A percentile compares a stretch with the other conserved stretches of the same genome.
Conservation (phyloP, 169 alveolate genomes). For the Babesia ovata region DNA sequence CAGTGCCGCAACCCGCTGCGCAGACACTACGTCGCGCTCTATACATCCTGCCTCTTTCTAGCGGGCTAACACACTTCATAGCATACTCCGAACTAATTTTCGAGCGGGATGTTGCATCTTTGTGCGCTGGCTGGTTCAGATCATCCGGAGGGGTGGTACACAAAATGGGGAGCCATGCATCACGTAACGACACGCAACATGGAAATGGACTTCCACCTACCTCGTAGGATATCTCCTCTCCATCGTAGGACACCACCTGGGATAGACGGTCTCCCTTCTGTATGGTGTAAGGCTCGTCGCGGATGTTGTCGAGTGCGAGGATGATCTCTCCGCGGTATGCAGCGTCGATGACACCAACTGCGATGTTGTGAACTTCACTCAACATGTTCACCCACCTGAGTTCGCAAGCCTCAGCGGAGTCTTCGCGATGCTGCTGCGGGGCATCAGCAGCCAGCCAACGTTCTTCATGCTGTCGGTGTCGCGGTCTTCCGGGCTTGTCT, state of each 20-base stretch:
- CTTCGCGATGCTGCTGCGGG: conserved; percentile 88
- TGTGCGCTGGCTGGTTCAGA: no score
- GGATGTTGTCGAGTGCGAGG: conserved; percentile 88
- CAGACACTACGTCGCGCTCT: neutral
- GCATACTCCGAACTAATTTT: no score
- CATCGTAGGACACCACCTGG: conserved; percentile 87
- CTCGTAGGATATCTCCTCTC: conserved; percentile 83
- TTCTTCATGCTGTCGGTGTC: conserved; percentile 22
- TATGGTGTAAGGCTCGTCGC: conserved; percentile 80
- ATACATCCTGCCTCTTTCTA: no score
- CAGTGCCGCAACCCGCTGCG: conserved; percentile 2
- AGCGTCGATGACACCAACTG: conserved; percentile 89
- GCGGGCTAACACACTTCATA: no score
- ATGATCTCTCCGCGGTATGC: conserved; percentile 89
- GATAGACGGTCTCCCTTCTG: conserved; percentile 85
- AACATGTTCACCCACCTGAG: conserved; percentile 66
- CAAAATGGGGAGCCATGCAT: neutral
- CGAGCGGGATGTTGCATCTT: no score
- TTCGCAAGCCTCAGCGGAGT: conserved; percentile 89
- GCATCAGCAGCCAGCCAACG: conserved; percentile 81
- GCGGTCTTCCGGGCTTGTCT: conserved; percentile 22
- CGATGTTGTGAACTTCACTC: neutral
- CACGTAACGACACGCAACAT: neutral
- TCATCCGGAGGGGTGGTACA: no score
- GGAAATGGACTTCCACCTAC: conserved; percentile 22